These are phyloP conservation scores for Cryphonectria nitschkei DNA, from an alignment of 2,329 filamentous ascomycete species.

Conservation along the genomic window DNA sequence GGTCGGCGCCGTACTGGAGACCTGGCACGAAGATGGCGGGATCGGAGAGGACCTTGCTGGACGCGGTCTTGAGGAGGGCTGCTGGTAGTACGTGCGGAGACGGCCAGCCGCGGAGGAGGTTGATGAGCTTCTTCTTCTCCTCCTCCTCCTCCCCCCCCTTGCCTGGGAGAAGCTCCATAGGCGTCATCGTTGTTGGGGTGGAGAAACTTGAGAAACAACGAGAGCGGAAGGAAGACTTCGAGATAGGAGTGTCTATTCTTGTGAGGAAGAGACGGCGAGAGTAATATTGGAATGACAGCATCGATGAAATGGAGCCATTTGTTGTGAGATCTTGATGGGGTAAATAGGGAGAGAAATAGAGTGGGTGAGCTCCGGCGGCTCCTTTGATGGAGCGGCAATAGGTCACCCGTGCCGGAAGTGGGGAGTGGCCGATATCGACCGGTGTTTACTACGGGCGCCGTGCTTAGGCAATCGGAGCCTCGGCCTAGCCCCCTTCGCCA, in stretches of 20 bases:
- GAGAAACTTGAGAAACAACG: background rate
- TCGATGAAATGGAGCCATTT: background rate
- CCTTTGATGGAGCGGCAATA: background rate
- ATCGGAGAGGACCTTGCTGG: slow-evolving; percentile 63
- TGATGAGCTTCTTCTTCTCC: slow-evolving; percentile 54
- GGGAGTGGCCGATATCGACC: background rate
- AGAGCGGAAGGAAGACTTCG: background rate
- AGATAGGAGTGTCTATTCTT: background rate
- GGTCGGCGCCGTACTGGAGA: slow-evolving; percentile 69
- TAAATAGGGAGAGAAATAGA: background rate
- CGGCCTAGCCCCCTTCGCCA: background rate
- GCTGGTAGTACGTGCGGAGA: slow-evolving; percentile 66
- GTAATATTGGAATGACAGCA: background rate
- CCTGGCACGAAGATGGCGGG: slow-evolving; percentile 61
- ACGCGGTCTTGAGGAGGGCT: slow-evolving; percentile 62
- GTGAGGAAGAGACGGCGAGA: background rate
- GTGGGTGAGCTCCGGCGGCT: background rate
- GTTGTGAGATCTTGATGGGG: background rate
- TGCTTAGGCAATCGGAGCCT: background rate
- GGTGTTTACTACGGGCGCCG: background rate
- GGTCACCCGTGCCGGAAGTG: slow-evolving; percentile 2
- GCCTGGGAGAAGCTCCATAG: slow-evolving; percentile 20
- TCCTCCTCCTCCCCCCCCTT: slow-evolving; percentile 40
- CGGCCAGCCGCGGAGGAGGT: slow-evolving; percentile 72
- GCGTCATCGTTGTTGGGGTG: slow-evolving; percentile 21